Base-by-base conservation (phyloP, 164 flowering plant species). In the Sextonia rubra region DNA sequence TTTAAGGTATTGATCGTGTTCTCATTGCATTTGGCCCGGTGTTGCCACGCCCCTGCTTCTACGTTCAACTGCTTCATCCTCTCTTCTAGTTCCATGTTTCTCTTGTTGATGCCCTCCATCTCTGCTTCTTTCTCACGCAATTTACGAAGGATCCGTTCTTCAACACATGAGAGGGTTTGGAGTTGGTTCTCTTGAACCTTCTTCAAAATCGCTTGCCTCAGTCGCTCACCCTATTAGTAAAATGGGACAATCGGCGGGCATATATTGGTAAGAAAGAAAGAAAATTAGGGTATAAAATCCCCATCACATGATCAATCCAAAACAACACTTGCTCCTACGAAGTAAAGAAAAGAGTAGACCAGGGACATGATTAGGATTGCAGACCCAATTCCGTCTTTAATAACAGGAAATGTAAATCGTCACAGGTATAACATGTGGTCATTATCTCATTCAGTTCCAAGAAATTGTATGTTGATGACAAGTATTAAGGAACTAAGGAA, bases 21-120 rank as follows among this genome's bases (percentile, higher is more conserved):
- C 77, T 90, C 95, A 66, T 85, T 90, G 82, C 81, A 80, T 70
- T 82, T 82, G 48, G 97, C 98, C 22, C 83, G 80, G 65, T 91
- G 89, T 52, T 91, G 93, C 98, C 97, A 93, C 48, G 86, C 81
- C 66, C 81, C 84, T 1, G 88, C 92, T 80, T 93, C 93, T 29
- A 83, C 68, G 12, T 77, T 75, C 69, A 88, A 76, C 71, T 87
- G 86, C 66, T 85, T 86, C 83, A 90, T 78, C 69, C 76, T 82
- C 63, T 83, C 86, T 75, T 90, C 92, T 18, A 93, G 91, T 66
- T 88, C 95, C 71, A 76, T 68, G 69, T 91, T 91, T 79, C 84
- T 93, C 81, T 72, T 83, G 78, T 89, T 90, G 9, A 91, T 85
- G 58, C 70, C 80, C 56, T 89, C 90, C 73, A 91, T 74, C 77